These are phyloP conservation scores for Lachancea thermotolerans DNA, from an alignment of 805 yeast species.

Conservation along the genomic window DNA sequence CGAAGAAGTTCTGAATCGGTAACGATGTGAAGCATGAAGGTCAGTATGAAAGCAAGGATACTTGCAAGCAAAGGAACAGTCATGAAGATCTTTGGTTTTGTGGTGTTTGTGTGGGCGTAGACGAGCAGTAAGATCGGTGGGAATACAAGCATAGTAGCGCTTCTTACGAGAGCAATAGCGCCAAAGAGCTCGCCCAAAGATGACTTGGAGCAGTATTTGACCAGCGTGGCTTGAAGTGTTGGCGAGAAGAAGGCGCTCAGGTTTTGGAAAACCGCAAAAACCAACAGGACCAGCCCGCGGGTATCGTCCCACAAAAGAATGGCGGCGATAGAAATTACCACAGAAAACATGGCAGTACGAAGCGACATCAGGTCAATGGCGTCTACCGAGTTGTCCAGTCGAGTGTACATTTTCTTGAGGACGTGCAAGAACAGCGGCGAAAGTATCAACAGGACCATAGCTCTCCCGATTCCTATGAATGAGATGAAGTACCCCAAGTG, in stretches of 20 bases:
- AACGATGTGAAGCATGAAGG: constrained; percentile 18
- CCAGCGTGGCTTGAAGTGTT: constrained; percentile 48
- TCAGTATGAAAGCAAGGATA: constrained; percentile 11
- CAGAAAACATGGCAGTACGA: constrained; percentile 30
- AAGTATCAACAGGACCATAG: constrained; percentile 41
- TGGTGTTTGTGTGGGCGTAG: constrained; percentile 40
- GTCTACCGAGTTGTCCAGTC: constrained; percentile 43
- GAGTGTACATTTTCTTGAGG: constrained; percentile 33
- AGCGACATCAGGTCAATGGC: constrained; percentile 40
- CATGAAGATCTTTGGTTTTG: constrained; percentile 36
- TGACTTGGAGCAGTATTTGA: constrained; percentile 54
- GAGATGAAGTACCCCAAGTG: constrained; percentile 53
- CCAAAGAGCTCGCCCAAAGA: constrained; percentile 70
- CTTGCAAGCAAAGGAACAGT: constrained; percentile 21
- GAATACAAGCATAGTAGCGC: constrained; percentile 38
- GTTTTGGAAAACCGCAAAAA: constrained; percentile 35
- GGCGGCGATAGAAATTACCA: constrained; percentile 34
- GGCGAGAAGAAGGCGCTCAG: constrained; percentile 51
- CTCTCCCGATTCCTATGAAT: constrained; percentile 42
- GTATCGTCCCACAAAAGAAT: constrained; percentile 24
- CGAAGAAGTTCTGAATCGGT: constrained; percentile 14
- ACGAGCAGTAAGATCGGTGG: constrained; percentile 45
- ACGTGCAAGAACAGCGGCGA: constrained; percentile 43
- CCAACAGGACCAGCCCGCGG: constrained; percentile 20
- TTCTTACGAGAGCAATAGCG: constrained; percentile 55